phyloP scores from a whole-genome alignment of 78 protist species.

The Emiliania huxleyi region DNA sequence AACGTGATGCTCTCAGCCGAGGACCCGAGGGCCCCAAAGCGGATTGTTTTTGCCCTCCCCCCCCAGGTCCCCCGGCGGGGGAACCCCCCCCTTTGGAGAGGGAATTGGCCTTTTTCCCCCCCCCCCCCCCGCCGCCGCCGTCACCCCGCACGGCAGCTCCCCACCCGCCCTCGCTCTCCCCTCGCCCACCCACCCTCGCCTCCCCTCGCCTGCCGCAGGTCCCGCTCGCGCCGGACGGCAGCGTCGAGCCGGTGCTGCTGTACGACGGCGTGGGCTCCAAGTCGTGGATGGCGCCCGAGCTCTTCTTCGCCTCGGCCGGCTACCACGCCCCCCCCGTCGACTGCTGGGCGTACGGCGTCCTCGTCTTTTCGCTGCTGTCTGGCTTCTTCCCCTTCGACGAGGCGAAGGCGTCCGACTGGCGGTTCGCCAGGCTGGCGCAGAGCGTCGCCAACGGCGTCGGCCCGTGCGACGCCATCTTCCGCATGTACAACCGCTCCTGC shows the following conservation, averaged over 20 bases:
- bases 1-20: background rate
- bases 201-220: too few relatives aligned
- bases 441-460: background rate
- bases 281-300: background rate
- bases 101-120: too few relatives aligned
- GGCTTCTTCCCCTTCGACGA: constrained; percentile 19
- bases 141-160: too few relatives aligned
- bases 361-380: background rate
- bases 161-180: too few relatives aligned
- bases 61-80: background rate
- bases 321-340: background rate
- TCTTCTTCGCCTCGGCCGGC: background rate
- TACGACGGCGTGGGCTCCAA: background rate
- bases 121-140: too few relatives aligned
- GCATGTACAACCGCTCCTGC: background rate
- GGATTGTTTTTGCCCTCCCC: background rate
- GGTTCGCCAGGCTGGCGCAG: background rate
- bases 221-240: too few relatives aligned
- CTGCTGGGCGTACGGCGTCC: background rate
- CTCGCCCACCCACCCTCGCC: too few relatives aligned
- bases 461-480: background rate
- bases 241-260: background rate
- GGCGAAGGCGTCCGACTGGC: background rate
- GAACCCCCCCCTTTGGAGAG: too few relatives aligned
- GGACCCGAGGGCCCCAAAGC: background rate